Evolutionary conservation across 768 basidiomycete species (phyloP).

Genomic region (Mrakia frigida): DNA sequence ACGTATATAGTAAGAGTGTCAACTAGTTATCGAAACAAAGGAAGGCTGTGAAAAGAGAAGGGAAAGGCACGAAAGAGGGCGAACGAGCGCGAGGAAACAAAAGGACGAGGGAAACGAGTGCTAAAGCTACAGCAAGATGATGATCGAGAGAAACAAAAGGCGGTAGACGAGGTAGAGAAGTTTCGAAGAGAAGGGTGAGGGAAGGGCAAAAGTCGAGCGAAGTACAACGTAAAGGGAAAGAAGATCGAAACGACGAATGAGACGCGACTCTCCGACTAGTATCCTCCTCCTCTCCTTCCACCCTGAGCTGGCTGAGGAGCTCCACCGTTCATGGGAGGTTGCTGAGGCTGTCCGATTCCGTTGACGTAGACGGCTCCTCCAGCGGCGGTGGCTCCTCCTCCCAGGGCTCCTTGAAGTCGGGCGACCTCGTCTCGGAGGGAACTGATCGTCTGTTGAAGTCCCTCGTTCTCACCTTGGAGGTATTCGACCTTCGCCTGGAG

Average conservation of each 20-base stretch:
- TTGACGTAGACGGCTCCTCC: slow-evolving; percentile 4
- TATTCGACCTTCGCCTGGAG: slow-evolving; percentile 91
- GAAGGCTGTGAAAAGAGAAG: neutral
- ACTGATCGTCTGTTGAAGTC: slow-evolving; percentile 77
- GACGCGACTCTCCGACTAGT: neutral
- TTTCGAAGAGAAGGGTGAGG: neutral
- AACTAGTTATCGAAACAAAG: neutral
- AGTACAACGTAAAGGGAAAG: neutral
- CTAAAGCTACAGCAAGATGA: neutral
- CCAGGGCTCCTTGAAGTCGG: slow-evolving; percentile 52
- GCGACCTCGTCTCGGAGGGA: slow-evolving; percentile 87
- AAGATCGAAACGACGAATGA: neutral
- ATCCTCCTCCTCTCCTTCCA: neutral
- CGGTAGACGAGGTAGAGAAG: neutral
- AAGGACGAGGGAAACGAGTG: neutral
- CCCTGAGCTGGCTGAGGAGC: slow-evolving; percentile 1
- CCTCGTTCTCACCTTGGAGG: slow-evolving; percentile 89
- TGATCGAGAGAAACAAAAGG: neutral
- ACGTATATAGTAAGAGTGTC: neutral
- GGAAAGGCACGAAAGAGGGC: neutral
- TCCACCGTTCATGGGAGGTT: neutral
- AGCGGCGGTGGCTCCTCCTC: slow-evolving; percentile 16
- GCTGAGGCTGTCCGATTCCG: slow-evolving; percentile 9
- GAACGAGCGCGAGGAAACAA: neutral
- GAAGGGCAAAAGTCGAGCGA: neutral